These are phyloP conservation scores for Digitaria exilis DNA, from an alignment of 202 grass and related monocot genomes.

Conservation along the genomic window DNA sequence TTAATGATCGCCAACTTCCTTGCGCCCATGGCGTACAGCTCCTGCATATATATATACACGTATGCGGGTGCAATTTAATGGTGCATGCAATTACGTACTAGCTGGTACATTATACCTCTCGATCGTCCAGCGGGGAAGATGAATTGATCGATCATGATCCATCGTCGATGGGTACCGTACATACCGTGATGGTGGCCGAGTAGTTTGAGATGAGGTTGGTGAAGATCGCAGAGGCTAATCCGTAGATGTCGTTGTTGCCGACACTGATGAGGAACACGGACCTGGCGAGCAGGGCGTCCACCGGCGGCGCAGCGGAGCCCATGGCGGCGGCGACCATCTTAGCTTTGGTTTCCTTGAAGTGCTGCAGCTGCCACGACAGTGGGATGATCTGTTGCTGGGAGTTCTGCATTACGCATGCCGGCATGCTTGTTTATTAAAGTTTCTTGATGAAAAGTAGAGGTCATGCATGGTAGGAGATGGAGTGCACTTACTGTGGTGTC, in stretches of 20 bases:
- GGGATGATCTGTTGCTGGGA: not conserved
- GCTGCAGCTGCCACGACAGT: constrained; percentile 31
- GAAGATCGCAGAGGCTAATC: not conserved
- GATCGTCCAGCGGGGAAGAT: too few species aligned
- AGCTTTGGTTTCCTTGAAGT: constrained; percentile 20
- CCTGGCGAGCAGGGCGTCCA: not conserved
- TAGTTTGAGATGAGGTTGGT: constrained; percentile 25
- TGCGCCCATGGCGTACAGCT: too few species aligned
- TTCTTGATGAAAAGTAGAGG: too few species aligned
- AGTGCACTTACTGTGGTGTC: not conserved
- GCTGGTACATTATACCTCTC: too few species aligned
- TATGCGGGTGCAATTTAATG: too few species aligned
- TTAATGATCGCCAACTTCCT: too few species aligned
- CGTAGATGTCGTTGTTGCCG: constrained; percentile 45
- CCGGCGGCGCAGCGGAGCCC: too few species aligned
- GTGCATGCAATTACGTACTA: too few species aligned
- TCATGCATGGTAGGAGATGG: too few species aligned
- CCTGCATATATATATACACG: too few species aligned
- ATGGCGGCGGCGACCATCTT: not conserved
- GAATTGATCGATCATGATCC: too few species aligned
- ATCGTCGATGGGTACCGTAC: too few species aligned
- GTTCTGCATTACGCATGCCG: not conserved
- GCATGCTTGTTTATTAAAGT: not conserved
- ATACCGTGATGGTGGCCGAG: not conserved
- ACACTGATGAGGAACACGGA: constrained; percentile 49